Percentiles rank a stretch among this genome's conserved stretches.
phyloP scores from a whole-genome alignment of 2,329 filamentous ascomycete species.

The Botryotinia globosa region DNA sequence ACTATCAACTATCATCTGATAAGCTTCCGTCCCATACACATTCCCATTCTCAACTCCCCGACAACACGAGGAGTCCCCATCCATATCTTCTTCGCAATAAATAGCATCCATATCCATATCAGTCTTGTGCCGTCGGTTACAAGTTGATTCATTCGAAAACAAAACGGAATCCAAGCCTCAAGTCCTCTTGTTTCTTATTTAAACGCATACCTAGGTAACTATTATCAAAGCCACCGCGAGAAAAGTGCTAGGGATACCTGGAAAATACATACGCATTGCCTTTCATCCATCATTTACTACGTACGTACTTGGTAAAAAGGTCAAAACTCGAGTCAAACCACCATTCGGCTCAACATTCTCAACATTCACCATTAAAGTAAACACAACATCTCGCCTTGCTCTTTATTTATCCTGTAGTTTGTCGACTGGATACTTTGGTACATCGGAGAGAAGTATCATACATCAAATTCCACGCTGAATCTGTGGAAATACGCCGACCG shows the following conservation, averaged over 20 bases:
- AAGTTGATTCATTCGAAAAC: neutral
- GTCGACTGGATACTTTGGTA: neutral
- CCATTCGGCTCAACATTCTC: neutral
- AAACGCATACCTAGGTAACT: too few species aligned
- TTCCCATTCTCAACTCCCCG: neutral
- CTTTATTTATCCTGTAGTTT: neutral
- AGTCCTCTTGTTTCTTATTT: neutral
- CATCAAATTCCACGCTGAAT: slow-evolving; percentile 1
- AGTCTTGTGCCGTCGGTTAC: neutral
- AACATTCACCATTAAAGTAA: neutral
- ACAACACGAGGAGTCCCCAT: neutral
- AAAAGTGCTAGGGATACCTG: neutral
- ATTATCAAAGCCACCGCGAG: neutral
- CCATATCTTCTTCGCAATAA: neutral
- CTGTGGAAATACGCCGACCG: neutral
- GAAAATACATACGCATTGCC: neutral
- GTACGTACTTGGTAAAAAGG: neutral
- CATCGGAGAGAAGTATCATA: neutral
- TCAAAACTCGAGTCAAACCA: slow-evolving; percentile 11
- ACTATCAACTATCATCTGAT: neutral
- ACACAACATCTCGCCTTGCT: neutral
- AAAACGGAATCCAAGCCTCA: neutral
- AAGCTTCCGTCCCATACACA: neutral
- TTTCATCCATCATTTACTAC: neutral
- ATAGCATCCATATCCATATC: too few species aligned